Base-by-base conservation (phyloP, 768 basidiomycete genomes). In the Dentipellis fragilis region DNA sequence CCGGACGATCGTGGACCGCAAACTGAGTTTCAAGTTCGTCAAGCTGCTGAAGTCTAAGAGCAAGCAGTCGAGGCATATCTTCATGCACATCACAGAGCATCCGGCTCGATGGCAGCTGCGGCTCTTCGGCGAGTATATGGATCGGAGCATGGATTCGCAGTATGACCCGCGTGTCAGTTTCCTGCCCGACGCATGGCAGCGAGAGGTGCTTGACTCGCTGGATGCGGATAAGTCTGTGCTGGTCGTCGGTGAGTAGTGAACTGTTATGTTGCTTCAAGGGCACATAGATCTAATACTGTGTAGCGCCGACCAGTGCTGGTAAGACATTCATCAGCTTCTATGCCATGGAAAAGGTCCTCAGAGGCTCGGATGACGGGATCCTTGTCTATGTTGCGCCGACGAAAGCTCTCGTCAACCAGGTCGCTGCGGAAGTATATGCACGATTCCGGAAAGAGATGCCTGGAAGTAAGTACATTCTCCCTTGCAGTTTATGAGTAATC, bases 251-350 rank as follows among this genome's bases (percentile, higher is more conserved):
- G 23, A 59, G 79, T 68, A n/a, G n/a, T n/a, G n/a, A n/a, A n/a
- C 3, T 40, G 54, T 16, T 16, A 5, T 49, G 21, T 49, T 23
- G 19, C 10, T 34, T 39, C 38, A 4, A 40, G 34, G 6, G 4
- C 17, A 14, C 49, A 36, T 52, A 5, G 14, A 11, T 4, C 16
- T 54, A 22, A 39, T 14, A 34, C 39, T 51, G 36, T 45, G 4
- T 60, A 85, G 83, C 83, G 3, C 84, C 84, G 0, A 85, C 83
- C 1, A 83, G 82, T 66, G 84, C 84, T 0, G 84, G 85, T 29
- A 88, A 88, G 66, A 87, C 86, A 0, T 88, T 88, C 63, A 85
- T 88, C 45, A 84, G 83, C 2, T 88, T 76, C 65, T 87, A 87
- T 59, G 85, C 87, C 0, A 87, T 88, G 85, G 84, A 86, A 64